Evolutionary conservation across 306 rosid species (phyloP).

Genomic region (Macrotyloma uniflorum): DNA sequence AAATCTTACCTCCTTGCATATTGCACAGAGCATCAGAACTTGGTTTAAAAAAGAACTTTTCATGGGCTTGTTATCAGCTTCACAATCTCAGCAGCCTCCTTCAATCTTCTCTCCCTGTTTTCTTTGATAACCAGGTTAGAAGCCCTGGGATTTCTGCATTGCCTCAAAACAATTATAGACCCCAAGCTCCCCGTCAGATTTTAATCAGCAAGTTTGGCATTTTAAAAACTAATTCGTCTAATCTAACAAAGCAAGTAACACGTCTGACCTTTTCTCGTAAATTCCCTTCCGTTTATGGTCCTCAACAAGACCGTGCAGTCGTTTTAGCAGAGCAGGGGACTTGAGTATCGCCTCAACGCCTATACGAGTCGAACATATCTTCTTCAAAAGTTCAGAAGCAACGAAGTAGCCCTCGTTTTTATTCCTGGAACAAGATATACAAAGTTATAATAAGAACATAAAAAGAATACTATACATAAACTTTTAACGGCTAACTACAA

Average conservation of each 20-base stretch:
- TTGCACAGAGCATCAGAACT: background rate
- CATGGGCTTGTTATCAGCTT: conserved; percentile 48
- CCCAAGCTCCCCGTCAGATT: background rate
- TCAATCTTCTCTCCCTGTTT: conserved; percentile 63
- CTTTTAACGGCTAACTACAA: background rate
- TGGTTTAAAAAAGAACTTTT: background rate
- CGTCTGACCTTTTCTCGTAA: conserved; percentile 65
- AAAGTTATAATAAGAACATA: background rate
- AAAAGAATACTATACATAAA: conserved; percentile 5
- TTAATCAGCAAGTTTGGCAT: background rate
- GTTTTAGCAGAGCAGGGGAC: conserved; percentile 64
- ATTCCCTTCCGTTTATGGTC: conserved; percentile 56
- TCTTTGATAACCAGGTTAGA: conserved; percentile 50
- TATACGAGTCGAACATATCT: conserved; percentile 56
- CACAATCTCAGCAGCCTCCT: conserved; percentile 70
- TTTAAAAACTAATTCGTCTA: background rate
- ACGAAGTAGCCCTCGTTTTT: conserved; percentile 83
- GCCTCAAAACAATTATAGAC: background rate
- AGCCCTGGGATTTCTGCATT: conserved; percentile 62
- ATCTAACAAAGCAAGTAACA: background rate
- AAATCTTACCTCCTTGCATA: background rate
- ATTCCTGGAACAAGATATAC: conserved; percentile 62
- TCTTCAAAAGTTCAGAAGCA: conserved; percentile 72
- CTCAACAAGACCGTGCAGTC: conserved; percentile 74
- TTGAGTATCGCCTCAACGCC: conserved; percentile 66